Evolutionary conservation across 805 yeast species (phyloP).

Genomic region (Teunomyces cretensis): DNA sequence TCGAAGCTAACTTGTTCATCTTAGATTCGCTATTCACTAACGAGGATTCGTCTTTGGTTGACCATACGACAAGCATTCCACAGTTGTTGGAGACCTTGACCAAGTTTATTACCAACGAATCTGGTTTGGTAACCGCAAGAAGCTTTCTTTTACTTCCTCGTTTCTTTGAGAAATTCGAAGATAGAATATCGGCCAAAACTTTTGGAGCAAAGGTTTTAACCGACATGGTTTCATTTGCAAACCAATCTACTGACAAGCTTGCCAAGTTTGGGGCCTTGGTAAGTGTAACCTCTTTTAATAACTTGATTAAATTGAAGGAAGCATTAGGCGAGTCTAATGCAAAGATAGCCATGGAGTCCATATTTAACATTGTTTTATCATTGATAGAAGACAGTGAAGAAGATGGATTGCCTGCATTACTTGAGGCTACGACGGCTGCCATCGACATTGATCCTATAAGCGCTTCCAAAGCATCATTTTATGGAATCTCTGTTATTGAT

Average conservation of each 20-base stretch:
- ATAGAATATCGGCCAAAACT: conserved; percentile 25
- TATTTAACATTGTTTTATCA: conserved; percentile 40
- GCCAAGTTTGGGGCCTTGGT: conserved; percentile 43
- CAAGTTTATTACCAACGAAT: conserved; percentile 6
- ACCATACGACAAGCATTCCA: conserved; percentile 6
- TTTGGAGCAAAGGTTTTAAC: conserved; percentile 30
- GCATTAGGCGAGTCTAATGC: conserved; percentile 9
- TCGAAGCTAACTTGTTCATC: conserved; percentile 44
- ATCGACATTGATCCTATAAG: conserved; percentile 37
- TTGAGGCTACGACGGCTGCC: conserved; percentile 65
- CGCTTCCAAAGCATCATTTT: conserved; percentile 19
- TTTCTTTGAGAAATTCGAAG: conserved; percentile 52
- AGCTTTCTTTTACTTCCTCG: conserved; percentile 55
- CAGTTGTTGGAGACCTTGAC: conserved; percentile 9
- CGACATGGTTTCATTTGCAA: conserved; percentile 26
- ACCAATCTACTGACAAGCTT: conserved; percentile 14
- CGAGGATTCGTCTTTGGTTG: conserved; percentile 26
- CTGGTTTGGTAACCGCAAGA: conserved; percentile 48
- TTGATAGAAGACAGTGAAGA: conserved; percentile 67
- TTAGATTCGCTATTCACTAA: conserved; percentile 45
- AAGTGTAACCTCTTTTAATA: conserved; percentile 51
- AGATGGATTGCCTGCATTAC: conserved; percentile 71
- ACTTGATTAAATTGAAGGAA: conserved; percentile 20
- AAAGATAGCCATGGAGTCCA: conserved; percentile 28
- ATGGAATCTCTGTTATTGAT: conserved; percentile 42